phyloP scores from a whole-genome alignment of 495 filamentous ascomycete species.

The Alectoria sarmentosa region DNA sequence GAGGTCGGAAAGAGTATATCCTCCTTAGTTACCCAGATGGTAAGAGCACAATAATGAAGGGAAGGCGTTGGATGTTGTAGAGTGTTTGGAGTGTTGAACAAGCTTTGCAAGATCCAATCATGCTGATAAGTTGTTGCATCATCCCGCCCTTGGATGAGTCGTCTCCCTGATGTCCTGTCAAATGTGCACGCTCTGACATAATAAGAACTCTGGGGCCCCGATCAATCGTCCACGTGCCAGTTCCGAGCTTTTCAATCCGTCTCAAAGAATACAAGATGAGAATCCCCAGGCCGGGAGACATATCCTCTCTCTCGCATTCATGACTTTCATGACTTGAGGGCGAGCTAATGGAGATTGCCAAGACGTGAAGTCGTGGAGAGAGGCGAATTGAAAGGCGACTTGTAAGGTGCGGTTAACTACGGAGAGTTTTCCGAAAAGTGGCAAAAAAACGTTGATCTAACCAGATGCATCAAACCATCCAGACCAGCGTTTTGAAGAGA shows the following conservation, averaged over 20 bases:
- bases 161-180: slow-evolving; percentile 8
- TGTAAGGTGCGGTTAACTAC: slow-evolving; percentile 10
- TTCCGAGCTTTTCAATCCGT: background rate
- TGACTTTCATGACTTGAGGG: background rate
- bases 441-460: background rate
- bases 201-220: slow-evolving; percentile 8
- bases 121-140: slow-evolving; percentile 10
- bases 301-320: background rate
- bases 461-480: slow-evolving; percentile 2
- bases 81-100: slow-evolving; percentile 5
- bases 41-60: background rate
- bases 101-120: slow-evolving; percentile 16
- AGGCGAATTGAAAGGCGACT: background rate
- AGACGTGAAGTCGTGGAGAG: background rate
- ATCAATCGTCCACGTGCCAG: slow-evolving; percentile 15
- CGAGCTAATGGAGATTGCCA: no score
- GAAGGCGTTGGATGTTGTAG: slow-evolving; percentile 3
- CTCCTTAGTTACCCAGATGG: background rate
- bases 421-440: background rate
- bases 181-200: slow-evolving; percentile 15
- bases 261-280: no score
- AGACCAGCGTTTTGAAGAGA: background rate
- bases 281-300: no score
- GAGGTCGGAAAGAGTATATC: background rate
- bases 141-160: slow-evolving; percentile 10